Base-by-base conservation (phyloP, 441 rosid genomes). In the Brassica hybrid region DNA sequence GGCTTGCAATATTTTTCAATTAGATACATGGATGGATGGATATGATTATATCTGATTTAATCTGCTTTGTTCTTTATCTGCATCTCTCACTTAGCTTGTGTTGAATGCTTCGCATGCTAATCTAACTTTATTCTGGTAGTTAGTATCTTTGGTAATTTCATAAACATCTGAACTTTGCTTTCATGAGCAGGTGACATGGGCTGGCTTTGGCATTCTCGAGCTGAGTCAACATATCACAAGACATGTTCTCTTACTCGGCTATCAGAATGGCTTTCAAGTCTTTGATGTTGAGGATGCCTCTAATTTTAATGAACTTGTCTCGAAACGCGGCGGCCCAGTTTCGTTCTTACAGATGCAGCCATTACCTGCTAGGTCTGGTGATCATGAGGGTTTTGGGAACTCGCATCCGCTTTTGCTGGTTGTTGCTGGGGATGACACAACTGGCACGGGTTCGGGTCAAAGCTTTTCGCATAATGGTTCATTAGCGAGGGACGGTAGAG, bases 211-310 rank as follows among this genome's bases (percentile, higher is more conserved):
- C 82, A 77, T 59, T 61, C 85, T 90, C 63, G 92, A 88, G 70
- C 76, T 85, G 62, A 69, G 85, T 78, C 91, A 83, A 65, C 78
- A 85, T 66, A 65, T 65, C 80, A 75, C 65, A 76, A 84, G 85
- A 84, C 85, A 77, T 72, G 89, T 87, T 71, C 90, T 90, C 70
- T 85, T 90, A 65, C 94, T 90, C 73, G 94, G 92, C 30, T 90
- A 90, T 84, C 86, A 84, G 72, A 90, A 86, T 79, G 94, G 94
- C 45, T 90, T 90, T 84, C 94, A 88, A 84, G 90, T 87, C 72
- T 85, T 87, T 65, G 94, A 88, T 78, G 92, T 90, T 76, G 94
- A 90, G 74, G 94, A 90, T 86, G 92, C 91, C 76, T 87, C 92
- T 67, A 85, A 87, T 73, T 87, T 86, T 74, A 78, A 57, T 64